Evolutionary conservation across 371 early-diverging fungal genomes (phyloP), one percentile per base, ranked within the genome.

Genomic region (Dichotomocladium elegans): DNA sequence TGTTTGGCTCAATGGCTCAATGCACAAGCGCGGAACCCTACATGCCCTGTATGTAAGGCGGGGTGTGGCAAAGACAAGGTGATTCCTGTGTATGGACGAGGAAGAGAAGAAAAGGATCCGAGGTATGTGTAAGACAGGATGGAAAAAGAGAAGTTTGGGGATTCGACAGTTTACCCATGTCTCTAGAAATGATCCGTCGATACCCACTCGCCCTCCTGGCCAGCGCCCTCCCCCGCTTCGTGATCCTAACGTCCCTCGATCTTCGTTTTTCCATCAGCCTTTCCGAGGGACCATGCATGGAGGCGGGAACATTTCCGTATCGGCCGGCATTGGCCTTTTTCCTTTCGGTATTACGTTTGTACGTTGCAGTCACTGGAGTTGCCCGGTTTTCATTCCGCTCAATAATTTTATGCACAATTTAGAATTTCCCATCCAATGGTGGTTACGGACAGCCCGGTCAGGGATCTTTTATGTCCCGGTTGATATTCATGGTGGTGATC

Each of bases 41-140:
- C 69, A 8, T 68, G 69, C 43, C 89, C 89, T 0, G 88, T 89
- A 12, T 89, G 89, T 55, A 89, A 89, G 60, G 88, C 86, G 3
- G 88, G 87, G 37, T 88, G 89, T 61, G 86, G 82, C 4, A 74
- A 78, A 57, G 87, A 88, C 33, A 87, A 89, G 57, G 86, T 89
- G 33, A 87, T 89, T 40, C 89, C 89, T 1, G 74, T 89, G 24
- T 89, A 89, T 53, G 88, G 89, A 35, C 80, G 89, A 35, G 89
- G 88, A 19, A 70, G 70, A 53, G 87, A 88, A 57, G 80, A 76
- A 51, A 74, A 77, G 41, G 88, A 89, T 61, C 88, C 89, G 21
- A 37, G 37, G 37, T 37, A 34, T 3, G 21, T n/a, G n/a, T n/a
- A n/a, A n/a, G n/a, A n/a, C n/a, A 37, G 2, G 37, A 37, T 37